Evolutionary conservation across 768 basidiomycete species (phyloP), one percentile per base, ranked within the genome.

Genomic region (Pleurotus sapidus): DNA sequence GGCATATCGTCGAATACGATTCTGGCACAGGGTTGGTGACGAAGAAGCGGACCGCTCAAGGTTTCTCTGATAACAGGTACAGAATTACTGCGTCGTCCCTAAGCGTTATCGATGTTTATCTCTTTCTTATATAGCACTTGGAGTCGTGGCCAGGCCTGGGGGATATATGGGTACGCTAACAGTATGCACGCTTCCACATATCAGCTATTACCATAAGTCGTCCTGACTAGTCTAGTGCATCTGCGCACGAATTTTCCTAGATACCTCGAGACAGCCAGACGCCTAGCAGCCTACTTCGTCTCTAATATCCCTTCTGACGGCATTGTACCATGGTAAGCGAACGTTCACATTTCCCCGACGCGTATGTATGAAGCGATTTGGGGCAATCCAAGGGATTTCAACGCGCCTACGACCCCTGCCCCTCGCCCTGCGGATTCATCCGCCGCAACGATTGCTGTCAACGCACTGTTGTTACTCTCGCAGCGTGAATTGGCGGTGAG

Each of bases 141-240:
- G 88, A 80, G 84, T 47, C 82, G 88, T 27, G 88, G 88, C 6
- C 84, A 90, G 66, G 80, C 83, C 14, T 89, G 87, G 87, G 88
- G 77, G 2, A 77, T 88, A 25, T 86, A 84, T 60, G 87, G 87
- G 0, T 89, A 83, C 64, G 81, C 85, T 0, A 86, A 84, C 63
- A 86, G 88, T 88, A 61, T 30, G 84, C 72, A 25, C 55, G 23
- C 54, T 54, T n/a, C 34, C 20, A 9, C 5, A 7, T 5, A 3
- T 34, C 2, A 9, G 30, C 9, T 34, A 49, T 8, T 11, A 12
- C 20, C 11, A 9, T 23, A 14, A 18, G 15, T n/a, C n/a, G 14
- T 24, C 17, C 17, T 20, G 14, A 42, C 53, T 3, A 8, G 37
- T 30, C 43, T 60, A 89, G 88, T 90, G 84, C 84, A 81, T 69